Conservation (phyloP, 257 asterid genomes). For the Coffea eugenioides region DNA sequence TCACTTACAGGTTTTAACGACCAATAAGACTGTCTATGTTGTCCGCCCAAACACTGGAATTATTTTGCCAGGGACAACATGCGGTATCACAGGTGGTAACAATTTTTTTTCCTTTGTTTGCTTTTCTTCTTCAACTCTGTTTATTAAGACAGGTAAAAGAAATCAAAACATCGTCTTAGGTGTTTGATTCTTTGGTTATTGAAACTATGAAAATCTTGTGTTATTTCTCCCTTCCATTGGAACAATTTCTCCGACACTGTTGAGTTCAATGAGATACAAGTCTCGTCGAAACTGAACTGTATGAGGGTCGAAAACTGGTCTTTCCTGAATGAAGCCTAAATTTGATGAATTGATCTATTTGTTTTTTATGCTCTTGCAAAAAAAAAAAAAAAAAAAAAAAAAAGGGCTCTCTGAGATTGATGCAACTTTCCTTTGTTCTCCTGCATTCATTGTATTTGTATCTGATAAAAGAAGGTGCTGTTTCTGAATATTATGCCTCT, state of each 20-base stretch:
- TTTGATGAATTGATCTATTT: constrained; percentile 4
- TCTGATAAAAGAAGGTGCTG: neutral
- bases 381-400: no score
- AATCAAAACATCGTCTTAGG: neutral
- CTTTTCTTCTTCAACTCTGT: neutral
- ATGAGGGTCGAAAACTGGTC: neutral
- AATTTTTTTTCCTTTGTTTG: neutral
- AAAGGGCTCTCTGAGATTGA: no score
- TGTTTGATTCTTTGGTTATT: constrained; percentile 12
- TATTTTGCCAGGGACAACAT: constrained; percentile 52
- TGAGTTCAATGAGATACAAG: neutral
- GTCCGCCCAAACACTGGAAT: constrained; percentile 62
- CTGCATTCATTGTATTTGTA: no score
- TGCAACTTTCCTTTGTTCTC: no score
- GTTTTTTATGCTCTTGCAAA: neutral
- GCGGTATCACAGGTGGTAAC: constrained; percentile 38
- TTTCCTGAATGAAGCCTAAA: neutral
- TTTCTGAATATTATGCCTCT: neutral
- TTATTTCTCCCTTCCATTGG: no score
- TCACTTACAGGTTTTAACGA: constrained; percentile 29
- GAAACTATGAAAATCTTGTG: neutral
- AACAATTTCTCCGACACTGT: no score
- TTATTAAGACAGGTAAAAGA: neutral
- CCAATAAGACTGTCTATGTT: constrained; percentile 54
- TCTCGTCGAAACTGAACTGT: neutral